Conservation (phyloP, 768 basidiomycete genomes). For the Clitopilus passeckerianus region DNA sequence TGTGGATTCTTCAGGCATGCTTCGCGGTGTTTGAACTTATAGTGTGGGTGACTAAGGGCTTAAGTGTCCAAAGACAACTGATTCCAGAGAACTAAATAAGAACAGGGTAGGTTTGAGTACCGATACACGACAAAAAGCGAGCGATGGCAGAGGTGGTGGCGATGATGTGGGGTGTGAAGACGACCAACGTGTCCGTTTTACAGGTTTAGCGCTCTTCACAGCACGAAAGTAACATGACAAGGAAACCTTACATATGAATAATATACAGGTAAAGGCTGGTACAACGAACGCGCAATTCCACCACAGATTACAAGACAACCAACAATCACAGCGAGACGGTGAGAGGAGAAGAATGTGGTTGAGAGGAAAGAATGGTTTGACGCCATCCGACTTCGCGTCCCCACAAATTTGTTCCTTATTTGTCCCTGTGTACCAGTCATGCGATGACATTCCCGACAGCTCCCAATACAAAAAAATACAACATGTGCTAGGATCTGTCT, state of each 20-base stretch:
- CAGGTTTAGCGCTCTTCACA: neutral
- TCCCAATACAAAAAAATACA: neutral
- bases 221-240: neutral
- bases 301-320: neutral
- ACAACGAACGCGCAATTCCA: neutral
- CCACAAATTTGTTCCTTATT: slow-evolving; percentile 1
- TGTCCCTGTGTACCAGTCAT: neutral
- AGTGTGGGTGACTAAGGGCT: neutral
- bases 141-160: neutral
- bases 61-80: neutral
- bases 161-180: neutral
- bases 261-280: neutral
- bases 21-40: neutral
- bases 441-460: neutral
- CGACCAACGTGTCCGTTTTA: neutral
- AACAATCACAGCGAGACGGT: neutral
- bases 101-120: neutral
- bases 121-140: neutral
- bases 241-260: slow-evolving; percentile 1
- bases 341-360: neutral
- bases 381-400: neutral
- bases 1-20: slow-evolving; percentile 9
- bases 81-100: neutral
- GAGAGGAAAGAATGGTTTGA: neutral
- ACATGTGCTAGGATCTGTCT: slow-evolving; percentile 3